phyloP scores from a whole-genome alignment of 2,329 filamentous ascomycete genomes.

The Pseudophaeomoniella oleicola region DNA sequence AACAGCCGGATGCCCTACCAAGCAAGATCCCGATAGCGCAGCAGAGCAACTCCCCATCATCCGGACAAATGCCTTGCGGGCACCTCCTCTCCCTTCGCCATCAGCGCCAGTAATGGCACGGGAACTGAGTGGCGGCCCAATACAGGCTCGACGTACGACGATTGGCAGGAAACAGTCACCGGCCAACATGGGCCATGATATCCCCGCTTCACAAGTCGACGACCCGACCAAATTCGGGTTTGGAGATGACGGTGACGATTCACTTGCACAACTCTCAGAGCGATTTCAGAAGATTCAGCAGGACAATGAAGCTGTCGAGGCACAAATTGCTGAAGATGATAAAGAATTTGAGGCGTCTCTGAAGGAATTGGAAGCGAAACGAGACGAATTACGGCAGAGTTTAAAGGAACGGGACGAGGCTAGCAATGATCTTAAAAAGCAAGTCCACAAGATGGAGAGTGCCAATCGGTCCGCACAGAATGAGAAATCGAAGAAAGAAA shows the following conservation, averaged over 20 bases:
- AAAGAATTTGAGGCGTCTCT: constrained; percentile 53
- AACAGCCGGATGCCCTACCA: constrained; percentile 42
- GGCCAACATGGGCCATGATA: constrained; percentile 36
- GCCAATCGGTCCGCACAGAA: constrained; percentile 69
- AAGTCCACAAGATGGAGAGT: constrained; percentile 66
- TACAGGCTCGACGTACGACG: constrained; percentile 47
- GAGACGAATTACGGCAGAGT: constrained; percentile 61
- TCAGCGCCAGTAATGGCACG: constrained; percentile 46
- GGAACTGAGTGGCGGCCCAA: constrained; percentile 46
- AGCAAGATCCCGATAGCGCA: constrained; percentile 17
- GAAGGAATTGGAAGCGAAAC: constrained; percentile 58
- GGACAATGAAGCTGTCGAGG: constrained; percentile 68
- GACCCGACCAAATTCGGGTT: constrained; percentile 19
- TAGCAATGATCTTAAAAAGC: constrained; percentile 68
- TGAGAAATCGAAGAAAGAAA: constrained; percentile 63
- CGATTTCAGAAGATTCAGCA: constrained; percentile 65
- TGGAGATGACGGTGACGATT: constrained; percentile 45
- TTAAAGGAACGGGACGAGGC: constrained; percentile 84
- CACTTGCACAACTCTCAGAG: constrained; percentile 64
- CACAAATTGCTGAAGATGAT: constrained; percentile 52
- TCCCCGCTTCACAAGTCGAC: constrained; percentile 24
- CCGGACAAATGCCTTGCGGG: constrained; percentile 38
- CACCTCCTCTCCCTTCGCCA: constrained; percentile 41
- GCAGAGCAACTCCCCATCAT: constrained; percentile 25
- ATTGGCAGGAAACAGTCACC: constrained; percentile 65